These are phyloP conservation scores for Sugiyamaella grinbergsii DNA, from an alignment of 1,139 yeast species.

Conservation along the genomic window DNA sequence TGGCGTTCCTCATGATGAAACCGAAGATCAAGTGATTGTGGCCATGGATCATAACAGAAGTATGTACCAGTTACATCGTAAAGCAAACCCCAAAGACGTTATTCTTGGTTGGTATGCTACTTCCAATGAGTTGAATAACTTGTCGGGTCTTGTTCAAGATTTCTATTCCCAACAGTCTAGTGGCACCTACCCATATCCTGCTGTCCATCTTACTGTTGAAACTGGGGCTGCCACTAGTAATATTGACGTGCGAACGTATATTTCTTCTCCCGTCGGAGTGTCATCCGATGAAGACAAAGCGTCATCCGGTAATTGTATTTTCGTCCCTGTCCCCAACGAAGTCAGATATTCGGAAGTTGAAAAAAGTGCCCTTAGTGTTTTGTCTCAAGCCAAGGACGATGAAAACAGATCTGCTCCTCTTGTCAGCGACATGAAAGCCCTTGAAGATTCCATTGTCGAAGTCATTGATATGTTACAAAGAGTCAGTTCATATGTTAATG, in stretches of 20 bases:
- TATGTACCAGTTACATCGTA: constrained; percentile 71
- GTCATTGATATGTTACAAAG: constrained; percentile 61
- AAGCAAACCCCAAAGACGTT: constrained; percentile 75
- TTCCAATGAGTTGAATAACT: constrained; percentile 62
- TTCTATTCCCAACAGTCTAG: constrained; percentile 64
- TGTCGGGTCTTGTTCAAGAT: constrained; percentile 83
- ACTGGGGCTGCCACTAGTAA: constrained; percentile 45
- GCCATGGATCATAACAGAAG: constrained; percentile 77
- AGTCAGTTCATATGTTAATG: constrained; percentile 52
- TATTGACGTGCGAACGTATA: constrained; percentile 62
- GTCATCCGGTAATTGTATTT: constrained; percentile 63
- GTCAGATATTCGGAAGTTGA: constrained; percentile 65
- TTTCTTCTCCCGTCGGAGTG: constrained; percentile 75
- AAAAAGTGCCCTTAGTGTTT: constrained; percentile 42
- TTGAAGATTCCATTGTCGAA: constrained; percentile 58
- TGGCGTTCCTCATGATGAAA: constrained; percentile 81
- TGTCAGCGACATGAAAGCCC: constrained; percentile 49
- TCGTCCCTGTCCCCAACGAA: constrained; percentile 75
- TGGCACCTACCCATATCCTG: constrained; percentile 74
- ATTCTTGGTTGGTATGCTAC: constrained; percentile 92
- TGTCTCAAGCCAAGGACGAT: constrained; percentile 43
- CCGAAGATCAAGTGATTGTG: constrained; percentile 71
- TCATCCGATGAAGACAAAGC: constrained; percentile 38
- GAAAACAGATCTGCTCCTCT: constrained; percentile 44
- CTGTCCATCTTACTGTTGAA: constrained; percentile 70